Evolutionary conservation across 306 rosid genomes (phyloP).

Genomic region (Lathyrus oleraceus): DNA sequence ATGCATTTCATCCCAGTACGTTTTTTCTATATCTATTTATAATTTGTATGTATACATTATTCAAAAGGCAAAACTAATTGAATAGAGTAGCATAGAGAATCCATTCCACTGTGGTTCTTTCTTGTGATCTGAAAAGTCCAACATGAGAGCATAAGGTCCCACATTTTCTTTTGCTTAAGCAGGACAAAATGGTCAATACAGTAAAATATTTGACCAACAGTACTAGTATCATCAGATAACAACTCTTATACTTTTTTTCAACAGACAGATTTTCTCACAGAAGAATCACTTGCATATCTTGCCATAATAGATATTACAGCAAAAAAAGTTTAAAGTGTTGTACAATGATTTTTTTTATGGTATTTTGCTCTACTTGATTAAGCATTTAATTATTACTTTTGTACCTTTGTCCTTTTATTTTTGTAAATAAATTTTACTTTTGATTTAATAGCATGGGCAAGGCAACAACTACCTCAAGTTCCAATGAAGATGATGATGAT

Average conservation of each 20-base stretch:
- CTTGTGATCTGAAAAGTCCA: constrained; percentile 22
- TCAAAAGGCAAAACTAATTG: constrained; percentile 11
- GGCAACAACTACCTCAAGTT: constrained; percentile 18
- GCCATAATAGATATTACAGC: constrained; percentile 21
- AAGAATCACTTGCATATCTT: constrained; percentile 35
- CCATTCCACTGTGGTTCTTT: neutral
- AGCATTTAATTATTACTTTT: neutral
- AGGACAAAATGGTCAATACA: constrained; percentile 43
- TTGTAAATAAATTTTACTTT: constrained; percentile 6
- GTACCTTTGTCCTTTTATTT: constrained; percentile 17
- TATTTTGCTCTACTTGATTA: constrained; percentile 22
- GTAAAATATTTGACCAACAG: constrained; percentile 36
- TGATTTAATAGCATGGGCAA: constrained; percentile 16
- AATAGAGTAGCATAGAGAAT: constrained; percentile 11
- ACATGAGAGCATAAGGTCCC: constrained; percentile 26
- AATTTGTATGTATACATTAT: too few relatives aligned
- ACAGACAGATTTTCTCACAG: constrained; percentile 40
- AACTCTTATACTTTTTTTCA: constrained; percentile 27
- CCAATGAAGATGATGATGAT: constrained; percentile 23
- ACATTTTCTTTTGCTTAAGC: constrained; percentile 30
- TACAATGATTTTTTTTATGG: constrained; percentile 9
- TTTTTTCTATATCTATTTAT: too few relatives aligned
- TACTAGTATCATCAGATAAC: constrained; percentile 18
- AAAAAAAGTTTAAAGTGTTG: constrained; percentile 15
- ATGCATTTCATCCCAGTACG: too few relatives aligned